A percentile compares a stretch with the other conserved stretches of the same genome.
Conservation (phyloP, 495 filamentous ascomycete species). For the Acidomyces sp. region DNA sequence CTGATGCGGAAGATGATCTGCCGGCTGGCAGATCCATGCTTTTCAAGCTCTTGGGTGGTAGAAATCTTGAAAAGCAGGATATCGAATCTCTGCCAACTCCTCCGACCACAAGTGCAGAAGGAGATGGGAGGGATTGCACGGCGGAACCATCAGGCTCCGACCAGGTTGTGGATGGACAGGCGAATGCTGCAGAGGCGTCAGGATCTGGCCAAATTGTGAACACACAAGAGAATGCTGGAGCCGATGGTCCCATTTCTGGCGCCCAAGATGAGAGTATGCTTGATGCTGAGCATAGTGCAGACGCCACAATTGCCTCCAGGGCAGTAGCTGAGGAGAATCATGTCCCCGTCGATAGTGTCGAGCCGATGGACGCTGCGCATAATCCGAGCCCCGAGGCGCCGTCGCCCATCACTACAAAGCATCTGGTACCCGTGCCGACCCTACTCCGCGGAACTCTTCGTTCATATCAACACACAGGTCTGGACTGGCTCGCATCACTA, state of each 20-base stretch:
- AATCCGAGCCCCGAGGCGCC: conserved; percentile 1
- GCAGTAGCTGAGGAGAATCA: too few relatives aligned
- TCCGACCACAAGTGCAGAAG: conserved; percentile 18
- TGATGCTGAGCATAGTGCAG: neutral
- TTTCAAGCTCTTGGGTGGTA: too few relatives aligned
- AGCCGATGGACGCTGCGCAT: neutral
- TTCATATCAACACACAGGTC: conserved; percentile 90
- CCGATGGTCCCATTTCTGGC: neutral
- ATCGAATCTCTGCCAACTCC: too few relatives aligned
- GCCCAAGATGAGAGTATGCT: neutral
- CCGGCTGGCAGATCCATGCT: too few relatives aligned
- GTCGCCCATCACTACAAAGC: conserved; percentile 34
- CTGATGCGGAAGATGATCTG: neutral
- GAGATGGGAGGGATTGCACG: conserved; percentile 9
- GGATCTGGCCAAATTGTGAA: neutral
- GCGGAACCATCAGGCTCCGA: conserved; percentile 1
- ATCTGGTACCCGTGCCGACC: conserved; percentile 55
- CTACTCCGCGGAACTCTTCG: conserved; percentile 83
- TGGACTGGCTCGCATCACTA: conserved; percentile 90
- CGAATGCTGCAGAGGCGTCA: neutral
- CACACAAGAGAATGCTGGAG: neutral
- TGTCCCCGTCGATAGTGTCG: neutral
- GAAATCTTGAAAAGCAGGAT: too few relatives aligned
- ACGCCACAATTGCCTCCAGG: neutral
- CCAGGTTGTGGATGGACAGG: conserved; percentile 4